Conservation (phyloP, 306 rosid species). For the Erythrophleum fordii region DNA sequence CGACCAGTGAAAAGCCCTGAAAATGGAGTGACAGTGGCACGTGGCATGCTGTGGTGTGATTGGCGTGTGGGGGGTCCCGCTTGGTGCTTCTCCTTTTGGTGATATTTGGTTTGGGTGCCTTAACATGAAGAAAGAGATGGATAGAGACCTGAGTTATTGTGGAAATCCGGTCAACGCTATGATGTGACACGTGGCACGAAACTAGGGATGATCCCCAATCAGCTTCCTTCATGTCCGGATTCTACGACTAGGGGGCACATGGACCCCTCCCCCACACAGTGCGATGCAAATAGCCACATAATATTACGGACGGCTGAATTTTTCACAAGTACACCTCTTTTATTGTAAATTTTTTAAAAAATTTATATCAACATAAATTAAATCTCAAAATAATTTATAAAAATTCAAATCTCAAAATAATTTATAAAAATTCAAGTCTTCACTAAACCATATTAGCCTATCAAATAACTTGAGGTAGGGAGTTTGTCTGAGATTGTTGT, state of each 20-base stretch:
- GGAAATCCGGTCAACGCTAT: constrained; percentile 35
- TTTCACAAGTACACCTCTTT: too few species aligned
- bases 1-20: background rate
- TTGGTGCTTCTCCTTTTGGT: background rate
- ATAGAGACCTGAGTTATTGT: background rate
- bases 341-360: too few species aligned
- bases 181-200: constrained; percentile 31
- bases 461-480: too few species aligned
- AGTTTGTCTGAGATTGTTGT: too few species aligned
- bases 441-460: too few species aligned
- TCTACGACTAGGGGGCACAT: constrained; percentile 19
- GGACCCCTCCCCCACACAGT: too few species aligned
- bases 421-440: too few species aligned
- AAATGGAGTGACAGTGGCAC: constrained; percentile 38
- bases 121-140: constrained; percentile 6
- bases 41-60: constrained; percentile 33
- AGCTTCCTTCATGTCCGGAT: background rate
- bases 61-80: constrained; percentile 18
- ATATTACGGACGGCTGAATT: too few species aligned
- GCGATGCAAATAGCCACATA: too few species aligned
- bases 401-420: too few species aligned
- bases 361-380: too few species aligned
- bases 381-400: too few species aligned
- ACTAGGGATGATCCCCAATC: background rate
- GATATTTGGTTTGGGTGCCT: background rate